phyloP scores from a whole-genome alignment of 2,329 filamentous ascomycete species.

The Aspergillus quadricinctus region DNA sequence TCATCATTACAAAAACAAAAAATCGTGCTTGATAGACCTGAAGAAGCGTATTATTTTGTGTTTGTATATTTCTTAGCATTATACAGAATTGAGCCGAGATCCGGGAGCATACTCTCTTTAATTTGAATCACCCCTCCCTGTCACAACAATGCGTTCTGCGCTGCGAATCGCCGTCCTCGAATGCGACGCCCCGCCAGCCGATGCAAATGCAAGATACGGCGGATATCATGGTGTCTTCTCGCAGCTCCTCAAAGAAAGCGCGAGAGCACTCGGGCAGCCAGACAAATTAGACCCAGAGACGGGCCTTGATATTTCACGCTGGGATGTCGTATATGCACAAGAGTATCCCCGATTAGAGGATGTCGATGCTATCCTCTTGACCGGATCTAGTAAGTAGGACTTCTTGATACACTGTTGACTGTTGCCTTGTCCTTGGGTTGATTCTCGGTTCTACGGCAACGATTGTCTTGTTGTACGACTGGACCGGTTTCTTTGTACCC shows the following conservation, averaged over 20 bases:
- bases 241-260: constrained; percentile 54
- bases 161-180: constrained; percentile 83
- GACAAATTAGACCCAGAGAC: constrained; percentile 31
- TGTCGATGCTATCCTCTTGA: constrained; percentile 78
- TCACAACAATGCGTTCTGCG: constrained; percentile 36
- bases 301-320: constrained; percentile 58
- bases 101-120: not conserved
- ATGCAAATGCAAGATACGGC: constrained; percentile 61
- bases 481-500: not conserved
- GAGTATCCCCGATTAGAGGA: constrained; percentile 68
- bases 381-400: constrained; percentile 59
- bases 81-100: not conserved
- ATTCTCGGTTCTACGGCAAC: not conserved
- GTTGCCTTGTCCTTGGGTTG: no score
- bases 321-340: constrained; percentile 65
- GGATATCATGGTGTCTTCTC: constrained; percentile 70
- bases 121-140: not conserved
- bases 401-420: not conserved
- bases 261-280: constrained; percentile 40
- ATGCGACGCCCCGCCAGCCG: constrained; percentile 71
- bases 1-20: not conserved
- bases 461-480: not conserved
- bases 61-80: not conserved
- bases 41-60: not conserved
- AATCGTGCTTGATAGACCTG: not conserved